A percentile compares a stretch with the other conserved stretches of the same genome.
These are phyloP conservation scores for Pythium aphanidermatum DNA, from an alignment of 352 stramenopile genomes.

Conservation along the genomic window DNA sequence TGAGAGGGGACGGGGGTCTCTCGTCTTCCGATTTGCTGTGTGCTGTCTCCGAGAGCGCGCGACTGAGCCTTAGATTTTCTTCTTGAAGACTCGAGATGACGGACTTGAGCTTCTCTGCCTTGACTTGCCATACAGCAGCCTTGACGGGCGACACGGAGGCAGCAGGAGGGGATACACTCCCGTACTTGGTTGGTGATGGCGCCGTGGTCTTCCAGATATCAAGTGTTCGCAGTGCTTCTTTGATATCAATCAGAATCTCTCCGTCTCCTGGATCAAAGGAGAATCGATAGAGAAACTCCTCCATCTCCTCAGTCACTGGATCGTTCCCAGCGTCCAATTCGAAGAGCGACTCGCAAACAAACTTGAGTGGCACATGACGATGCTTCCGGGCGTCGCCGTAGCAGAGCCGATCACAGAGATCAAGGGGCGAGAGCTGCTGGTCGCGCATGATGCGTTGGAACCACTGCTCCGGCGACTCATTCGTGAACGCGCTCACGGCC, in stretches of 20 bases:
- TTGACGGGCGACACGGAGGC: conserved; percentile 15
- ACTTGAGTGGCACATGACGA: conserved; percentile 29
- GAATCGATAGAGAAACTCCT: conserved; percentile 55
- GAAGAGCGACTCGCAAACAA: conserved; percentile 53
- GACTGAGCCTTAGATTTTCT: conserved; percentile 40
- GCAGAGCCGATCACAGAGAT: conserved; percentile 52
- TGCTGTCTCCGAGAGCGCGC: conserved; percentile 15
- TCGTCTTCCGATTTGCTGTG: background rate
- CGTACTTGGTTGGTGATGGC: conserved; percentile 2
- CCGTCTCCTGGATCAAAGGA: conserved; percentile 24
- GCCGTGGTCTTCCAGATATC: conserved; percentile 41
- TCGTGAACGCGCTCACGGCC: background rate
- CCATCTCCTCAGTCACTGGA: conserved; percentile 50
- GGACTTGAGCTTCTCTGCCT: conserved; percentile 36
- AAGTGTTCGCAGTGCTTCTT: conserved; percentile 44
- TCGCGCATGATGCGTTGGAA: conserved; percentile 43
- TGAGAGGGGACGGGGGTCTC: conserved; percentile 10
- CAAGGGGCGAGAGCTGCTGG: conserved; percentile 40
- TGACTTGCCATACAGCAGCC: conserved; percentile 23
- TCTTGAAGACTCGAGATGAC: conserved; percentile 38
- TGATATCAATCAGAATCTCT: conserved; percentile 46
- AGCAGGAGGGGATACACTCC: background rate
- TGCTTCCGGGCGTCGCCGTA: conserved; percentile 35
- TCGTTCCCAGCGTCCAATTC: conserved; percentile 39
- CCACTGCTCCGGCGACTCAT: conserved; percentile 39